These are phyloP conservation scores for Aspergillus avenaceus DNA, from an alignment of 495 filamentous ascomycete genomes.

Conservation along the genomic window DNA sequence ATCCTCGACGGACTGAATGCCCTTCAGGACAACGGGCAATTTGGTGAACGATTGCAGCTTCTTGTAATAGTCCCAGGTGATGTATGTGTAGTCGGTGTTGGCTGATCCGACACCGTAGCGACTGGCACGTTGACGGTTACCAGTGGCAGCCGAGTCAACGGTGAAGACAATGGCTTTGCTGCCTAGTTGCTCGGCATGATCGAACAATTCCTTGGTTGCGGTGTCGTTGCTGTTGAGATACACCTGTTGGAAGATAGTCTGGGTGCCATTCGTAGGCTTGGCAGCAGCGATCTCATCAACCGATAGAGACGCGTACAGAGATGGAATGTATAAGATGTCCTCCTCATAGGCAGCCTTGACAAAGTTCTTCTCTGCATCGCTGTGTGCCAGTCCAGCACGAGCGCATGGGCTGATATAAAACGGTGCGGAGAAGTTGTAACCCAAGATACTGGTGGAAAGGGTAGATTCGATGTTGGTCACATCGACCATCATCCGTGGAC, in stretches of 20 bases:
- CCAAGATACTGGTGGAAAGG: slow-evolving; percentile 7
- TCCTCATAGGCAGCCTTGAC: slow-evolving; percentile 26
- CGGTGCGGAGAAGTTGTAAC: slow-evolving; percentile 35
- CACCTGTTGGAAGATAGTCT: slow-evolving; percentile 27
- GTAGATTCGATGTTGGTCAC: slow-evolving; percentile 10
- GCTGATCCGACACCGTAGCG: slow-evolving; percentile 16
- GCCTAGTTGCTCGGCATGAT: slow-evolving; percentile 24
- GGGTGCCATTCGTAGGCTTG: slow-evolving; percentile 10
- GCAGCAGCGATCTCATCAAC: slow-evolving; percentile 12
- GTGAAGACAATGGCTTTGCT: slow-evolving; percentile 38
- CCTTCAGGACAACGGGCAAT: slow-evolving; percentile 38
- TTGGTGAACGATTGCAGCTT: slow-evolving; percentile 28
- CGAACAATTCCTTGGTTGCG: slow-evolving; percentile 22
- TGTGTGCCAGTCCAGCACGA: slow-evolving; percentile 29
- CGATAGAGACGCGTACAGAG: slow-evolving; percentile 3
- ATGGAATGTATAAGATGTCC: slow-evolving; percentile 30
- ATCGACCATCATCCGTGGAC: slow-evolving; percentile 8
- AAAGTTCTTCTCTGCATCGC: slow-evolving; percentile 31
- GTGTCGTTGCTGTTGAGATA: slow-evolving; percentile 36
- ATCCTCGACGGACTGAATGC: slow-evolving; percentile 39
- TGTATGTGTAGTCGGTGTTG: slow-evolving; percentile 3
- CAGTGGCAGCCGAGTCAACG: slow-evolving; percentile 33
- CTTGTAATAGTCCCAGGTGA: slow-evolving; percentile 7
- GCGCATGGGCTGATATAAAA: slow-evolving; percentile 41
- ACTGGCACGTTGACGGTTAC: slow-evolving; percentile 32